Percentiles rank a stretch among this genome's conserved stretches.
These are phyloP conservation scores for Xerocomellus intermedius DNA, from an alignment of 768 basidiomycete species.

Conservation along the genomic window DNA sequence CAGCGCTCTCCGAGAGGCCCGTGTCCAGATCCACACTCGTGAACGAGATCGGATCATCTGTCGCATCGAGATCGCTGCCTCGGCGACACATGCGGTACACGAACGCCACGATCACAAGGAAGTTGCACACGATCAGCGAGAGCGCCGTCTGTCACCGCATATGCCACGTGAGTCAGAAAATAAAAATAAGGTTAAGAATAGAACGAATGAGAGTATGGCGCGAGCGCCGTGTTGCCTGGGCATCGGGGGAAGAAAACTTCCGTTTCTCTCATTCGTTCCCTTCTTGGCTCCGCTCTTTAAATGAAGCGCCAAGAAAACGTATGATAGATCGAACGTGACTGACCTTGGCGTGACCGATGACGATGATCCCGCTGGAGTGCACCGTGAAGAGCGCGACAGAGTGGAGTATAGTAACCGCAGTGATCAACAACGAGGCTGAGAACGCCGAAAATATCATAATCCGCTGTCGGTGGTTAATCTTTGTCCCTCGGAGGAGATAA, in stretches of 20 bases:
- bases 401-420: slow-evolving; percentile 19
- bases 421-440: slow-evolving; percentile 18
- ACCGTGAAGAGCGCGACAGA: slow-evolving; percentile 5
- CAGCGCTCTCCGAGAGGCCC: not conserved
- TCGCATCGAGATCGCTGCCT: slow-evolving; percentile 5
- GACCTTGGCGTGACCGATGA: slow-evolving; percentile 26
- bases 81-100: slow-evolving; percentile 15
- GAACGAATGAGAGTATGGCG: no score
- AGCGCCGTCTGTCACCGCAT: slow-evolving; percentile 16
- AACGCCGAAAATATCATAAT: slow-evolving; percentile 22
- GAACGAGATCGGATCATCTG: not conserved
- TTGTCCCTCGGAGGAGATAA: slow-evolving; percentile 3
- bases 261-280: not conserved
- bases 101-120: slow-evolving; percentile 26
- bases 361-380: not conserved
- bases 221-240: not conserved
- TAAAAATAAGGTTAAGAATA: not conserved
- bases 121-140: slow-evolving; percentile 26
- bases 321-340: not conserved
- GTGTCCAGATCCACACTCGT: slow-evolving; percentile 17
- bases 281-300: not conserved
- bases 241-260: not conserved
- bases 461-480: slow-evolving; percentile 9
- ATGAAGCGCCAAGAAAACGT: not conserved
- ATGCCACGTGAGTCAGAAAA: not conserved